Evolutionary conservation across 306 rosid species (phyloP).

Genomic region (Cyclanthera cordifolia): DNA sequence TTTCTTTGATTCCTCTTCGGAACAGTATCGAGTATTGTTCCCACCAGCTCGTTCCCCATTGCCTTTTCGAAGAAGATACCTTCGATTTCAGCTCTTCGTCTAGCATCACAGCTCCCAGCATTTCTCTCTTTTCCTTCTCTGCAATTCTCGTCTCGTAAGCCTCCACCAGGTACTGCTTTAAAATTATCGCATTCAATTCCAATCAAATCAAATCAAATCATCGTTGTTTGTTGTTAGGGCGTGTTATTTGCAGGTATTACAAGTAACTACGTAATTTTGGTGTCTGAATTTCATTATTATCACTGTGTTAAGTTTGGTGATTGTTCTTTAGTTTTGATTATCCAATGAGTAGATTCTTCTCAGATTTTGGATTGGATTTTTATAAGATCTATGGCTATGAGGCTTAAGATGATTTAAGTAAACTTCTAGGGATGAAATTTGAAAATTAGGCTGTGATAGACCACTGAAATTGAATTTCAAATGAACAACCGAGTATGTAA

Average conservation of each 20-base stretch:
- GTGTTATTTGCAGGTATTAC: neutral
- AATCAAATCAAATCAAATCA: neutral
- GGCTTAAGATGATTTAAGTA: neutral
- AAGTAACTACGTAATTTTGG: neutral
- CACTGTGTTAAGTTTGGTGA: neutral
- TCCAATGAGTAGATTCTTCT: neutral
- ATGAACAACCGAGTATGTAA: neutral
- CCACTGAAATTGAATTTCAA: neutral
- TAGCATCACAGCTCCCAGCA: slow-evolving; percentile 40
- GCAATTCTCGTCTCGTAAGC: slow-evolving; percentile 69
- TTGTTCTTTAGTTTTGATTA: neutral
- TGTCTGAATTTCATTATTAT: neutral
- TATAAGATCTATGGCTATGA: neutral
- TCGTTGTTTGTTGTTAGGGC: neutral
- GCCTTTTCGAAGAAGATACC: slow-evolving; percentile 32
- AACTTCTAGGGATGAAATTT: neutral
- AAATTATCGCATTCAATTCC: too few species aligned
- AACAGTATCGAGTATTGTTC: slow-evolving; percentile 67
- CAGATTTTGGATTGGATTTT: neutral
- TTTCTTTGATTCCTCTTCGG: slow-evolving; percentile 81
- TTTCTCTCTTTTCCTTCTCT: slow-evolving; percentile 61
- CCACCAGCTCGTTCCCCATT: slow-evolving; percentile 88
- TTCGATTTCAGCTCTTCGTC: slow-evolving; percentile 57
- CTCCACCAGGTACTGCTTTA: slow-evolving; percentile 69
- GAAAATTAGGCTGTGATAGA: neutral